These are phyloP conservation scores for Neobulgaria alba DNA, from an alignment of 2,329 filamentous ascomycete species.

Conservation along the genomic window DNA sequence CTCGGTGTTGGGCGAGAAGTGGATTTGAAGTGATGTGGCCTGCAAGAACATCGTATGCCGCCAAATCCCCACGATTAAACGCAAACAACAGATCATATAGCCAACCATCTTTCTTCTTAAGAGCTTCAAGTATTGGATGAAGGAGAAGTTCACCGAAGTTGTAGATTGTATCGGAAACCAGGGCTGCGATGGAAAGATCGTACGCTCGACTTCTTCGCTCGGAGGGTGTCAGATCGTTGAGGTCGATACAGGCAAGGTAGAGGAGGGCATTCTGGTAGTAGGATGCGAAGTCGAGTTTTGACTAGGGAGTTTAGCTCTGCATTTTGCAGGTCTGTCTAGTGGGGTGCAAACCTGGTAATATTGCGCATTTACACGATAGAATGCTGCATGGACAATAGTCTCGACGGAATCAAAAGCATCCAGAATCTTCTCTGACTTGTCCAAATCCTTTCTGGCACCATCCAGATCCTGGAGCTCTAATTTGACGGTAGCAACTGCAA, in stretches of 20 bases:
- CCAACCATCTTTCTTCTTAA: slow-evolving; percentile 75
- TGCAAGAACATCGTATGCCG: slow-evolving; percentile 74
- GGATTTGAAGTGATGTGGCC: slow-evolving; percentile 73
- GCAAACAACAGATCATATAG: slow-evolving; percentile 92
- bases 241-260: slow-evolving; percentile 91
- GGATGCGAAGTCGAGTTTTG: slow-evolving; percentile 84
- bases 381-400: slow-evolving; percentile 88
- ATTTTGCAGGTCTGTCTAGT: not conserved
- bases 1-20: slow-evolving; percentile 69
- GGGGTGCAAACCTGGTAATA: slow-evolving; percentile 66
- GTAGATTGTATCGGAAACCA: slow-evolving; percentile 94
- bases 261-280: slow-evolving; percentile 98
- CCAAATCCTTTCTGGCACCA: slow-evolving; percentile 78
- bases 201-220: slow-evolving; percentile 82
- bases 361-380: slow-evolving; percentile 89
- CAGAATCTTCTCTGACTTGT: slow-evolving; percentile 77
- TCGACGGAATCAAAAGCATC: slow-evolving; percentile 93
- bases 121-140: slow-evolving; percentile 86
- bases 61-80: slow-evolving; percentile 91
- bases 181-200: slow-evolving; percentile 83
- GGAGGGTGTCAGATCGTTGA: slow-evolving; percentile 60
- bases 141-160: slow-evolving; percentile 99
- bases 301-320: slow-evolving; percentile 31
- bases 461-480: slow-evolving; percentile 70
- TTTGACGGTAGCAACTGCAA: slow-evolving; percentile 82